Percentiles rank a stretch among this genome's conserved stretches.
phyloP scores from a whole-genome alignment of 2,329 filamentous ascomycete species.

The Penicillium sp. region DNA sequence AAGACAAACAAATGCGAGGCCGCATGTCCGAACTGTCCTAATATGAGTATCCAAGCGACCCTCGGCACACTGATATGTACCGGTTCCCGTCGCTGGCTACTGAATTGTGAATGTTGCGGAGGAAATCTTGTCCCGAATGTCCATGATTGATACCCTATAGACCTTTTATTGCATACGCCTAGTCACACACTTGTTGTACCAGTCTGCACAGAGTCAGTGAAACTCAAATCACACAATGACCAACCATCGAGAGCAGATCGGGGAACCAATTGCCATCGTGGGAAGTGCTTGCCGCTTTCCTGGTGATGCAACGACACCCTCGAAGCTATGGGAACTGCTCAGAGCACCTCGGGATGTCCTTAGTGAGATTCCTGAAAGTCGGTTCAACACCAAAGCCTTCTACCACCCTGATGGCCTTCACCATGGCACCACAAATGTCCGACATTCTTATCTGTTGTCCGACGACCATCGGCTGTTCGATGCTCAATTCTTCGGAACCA shows the following conservation, averaged over 20 bases:
- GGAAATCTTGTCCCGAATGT: constrained; percentile 2
- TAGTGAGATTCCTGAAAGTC: constrained; percentile 20
- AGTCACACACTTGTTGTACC: constrained; percentile 8
- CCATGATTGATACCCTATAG: constrained; percentile 6
- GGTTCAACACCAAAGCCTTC: constrained; percentile 25
- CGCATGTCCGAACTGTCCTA: constrained; percentile 1
- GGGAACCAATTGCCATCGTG: constrained; percentile 30
- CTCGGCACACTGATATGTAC: constrained; percentile 14
- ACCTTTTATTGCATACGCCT: constrained; percentile 2
- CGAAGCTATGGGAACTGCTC: constrained; percentile 29
- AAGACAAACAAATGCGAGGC: constrained; percentile 8
- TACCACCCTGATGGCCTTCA: constrained; percentile 25
- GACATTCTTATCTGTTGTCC: constrained; percentile 26
- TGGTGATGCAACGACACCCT: constrained; percentile 23
- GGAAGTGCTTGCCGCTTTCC: constrained; percentile 29
- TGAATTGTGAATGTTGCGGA: constrained; percentile 1
- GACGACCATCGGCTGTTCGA: constrained; percentile 28
- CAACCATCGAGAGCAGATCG: constrained; percentile 4
- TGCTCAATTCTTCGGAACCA: constrained; percentile 29
- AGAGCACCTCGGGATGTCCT: constrained; percentile 26
- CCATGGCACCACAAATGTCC: constrained; percentile 28
- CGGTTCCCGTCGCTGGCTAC: constrained; percentile 1
- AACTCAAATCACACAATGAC: constrained; percentile 15
- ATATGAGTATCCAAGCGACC: background rate
- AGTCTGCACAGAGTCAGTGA: constrained; percentile 2